Evolutionary conservation across 2,329 filamentous ascomycete species (phyloP).

Genomic region (Hypoxylon sp.): DNA sequence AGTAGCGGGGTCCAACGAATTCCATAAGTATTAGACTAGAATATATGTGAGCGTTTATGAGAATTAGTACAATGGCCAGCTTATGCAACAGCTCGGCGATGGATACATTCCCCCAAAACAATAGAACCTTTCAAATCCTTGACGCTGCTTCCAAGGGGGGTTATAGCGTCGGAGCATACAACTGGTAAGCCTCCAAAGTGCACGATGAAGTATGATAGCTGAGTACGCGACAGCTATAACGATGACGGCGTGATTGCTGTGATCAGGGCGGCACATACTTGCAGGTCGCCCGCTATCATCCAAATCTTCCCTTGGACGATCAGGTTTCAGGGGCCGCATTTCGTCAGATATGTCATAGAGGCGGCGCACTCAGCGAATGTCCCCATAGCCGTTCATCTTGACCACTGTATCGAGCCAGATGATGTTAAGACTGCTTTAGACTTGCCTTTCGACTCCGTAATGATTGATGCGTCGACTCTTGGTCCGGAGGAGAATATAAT

Average conservation of each 20-base stretch:
- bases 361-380: slow-evolving; percentile 1
- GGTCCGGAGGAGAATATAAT: slow-evolving; percentile 3
- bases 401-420: neutral
- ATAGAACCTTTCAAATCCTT: slow-evolving; percentile 58
- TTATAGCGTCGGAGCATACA: slow-evolving; percentile 42
- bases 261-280: slow-evolving; percentile 1
- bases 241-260: neutral
- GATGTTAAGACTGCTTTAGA: neutral
- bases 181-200: slow-evolving; percentile 54
- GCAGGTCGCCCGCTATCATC: slow-evolving; percentile 5
- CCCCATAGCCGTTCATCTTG: slow-evolving; percentile 1
- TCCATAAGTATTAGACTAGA: too few species aligned
- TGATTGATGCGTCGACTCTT: slow-evolving; percentile 8
- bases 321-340: neutral
- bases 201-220: neutral
- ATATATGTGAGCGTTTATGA: neutral
- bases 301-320: slow-evolving; percentile 11
- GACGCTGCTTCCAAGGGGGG: slow-evolving; percentile 51
- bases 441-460: slow-evolving; percentile 3
- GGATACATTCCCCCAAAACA: slow-evolving; percentile 42
- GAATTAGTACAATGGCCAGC: neutral
- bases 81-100: neutral
- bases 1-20: neutral
- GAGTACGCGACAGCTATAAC: neutral
- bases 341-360: neutral